phyloP scores from a whole-genome alignment of 1,284 basidiomycete species.

The Psilocybe mexicana region DNA sequence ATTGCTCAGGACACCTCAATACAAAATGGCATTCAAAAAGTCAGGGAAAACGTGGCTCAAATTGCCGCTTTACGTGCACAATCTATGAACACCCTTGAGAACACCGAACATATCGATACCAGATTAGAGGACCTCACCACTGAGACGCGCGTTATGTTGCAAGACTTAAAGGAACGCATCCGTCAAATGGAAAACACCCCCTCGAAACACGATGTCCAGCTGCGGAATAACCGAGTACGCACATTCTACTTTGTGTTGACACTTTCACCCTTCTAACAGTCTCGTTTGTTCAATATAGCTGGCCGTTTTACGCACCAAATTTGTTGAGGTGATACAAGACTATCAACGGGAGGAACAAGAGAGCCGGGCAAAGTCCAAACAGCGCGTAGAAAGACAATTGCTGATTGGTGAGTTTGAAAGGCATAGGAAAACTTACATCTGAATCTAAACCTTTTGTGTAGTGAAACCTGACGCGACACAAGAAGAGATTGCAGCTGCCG shows the following conservation, averaged over 20 bases:
- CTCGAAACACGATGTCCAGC: constrained; percentile 50
- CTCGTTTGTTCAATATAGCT: constrained; percentile 37
- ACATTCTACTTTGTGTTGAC: constrained; percentile 23
- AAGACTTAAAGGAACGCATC: constrained; percentile 66
- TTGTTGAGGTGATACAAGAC: constrained; percentile 67
- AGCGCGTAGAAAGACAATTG: constrained; percentile 88
- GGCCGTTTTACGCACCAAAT: constrained; percentile 57
- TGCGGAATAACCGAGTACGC: constrained; percentile 71
- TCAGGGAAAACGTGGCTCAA: constrained; percentile 56
- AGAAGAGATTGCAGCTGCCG: constrained; percentile 80
- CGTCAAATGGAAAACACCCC: constrained; percentile 51
- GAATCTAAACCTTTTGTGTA: constrained; percentile 21
- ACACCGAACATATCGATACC: constrained; percentile 43
- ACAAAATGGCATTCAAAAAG: constrained; percentile 56
- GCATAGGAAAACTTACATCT: neutral
- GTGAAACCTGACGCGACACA: constrained; percentile 91
- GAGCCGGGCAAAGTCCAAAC: constrained; percentile 78
- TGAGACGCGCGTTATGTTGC: constrained; percentile 65
- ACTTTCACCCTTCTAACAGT: neutral
- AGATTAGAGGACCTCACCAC: constrained; percentile 57
- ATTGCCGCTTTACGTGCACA: constrained; percentile 63
- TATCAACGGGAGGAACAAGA: constrained; percentile 88
- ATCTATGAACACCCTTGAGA: constrained; percentile 57
- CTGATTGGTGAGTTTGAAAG: constrained; percentile 61
- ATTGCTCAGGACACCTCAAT: constrained; percentile 48